Conservation (phyloP, 2,329 filamentous ascomycete species). For the Esteya vermicola region DNA sequence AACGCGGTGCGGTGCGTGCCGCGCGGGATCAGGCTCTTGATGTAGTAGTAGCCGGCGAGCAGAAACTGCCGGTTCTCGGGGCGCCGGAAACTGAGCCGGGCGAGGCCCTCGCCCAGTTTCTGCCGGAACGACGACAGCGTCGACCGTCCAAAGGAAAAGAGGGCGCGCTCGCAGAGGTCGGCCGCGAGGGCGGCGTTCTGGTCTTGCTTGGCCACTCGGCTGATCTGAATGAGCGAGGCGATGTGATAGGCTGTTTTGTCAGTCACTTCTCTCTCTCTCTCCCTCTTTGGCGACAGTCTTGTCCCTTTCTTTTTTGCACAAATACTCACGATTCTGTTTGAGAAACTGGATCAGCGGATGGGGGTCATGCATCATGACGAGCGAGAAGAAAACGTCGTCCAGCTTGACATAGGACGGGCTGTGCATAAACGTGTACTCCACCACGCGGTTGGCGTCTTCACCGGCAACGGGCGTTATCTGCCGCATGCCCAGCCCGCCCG, state of each 20-base stretch:
- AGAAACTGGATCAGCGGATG: constrained; percentile 69
- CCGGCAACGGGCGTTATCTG: not conserved
- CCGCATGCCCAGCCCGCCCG: constrained; percentile 69
- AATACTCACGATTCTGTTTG: constrained; percentile 41
- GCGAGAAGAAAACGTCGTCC: constrained; percentile 62
- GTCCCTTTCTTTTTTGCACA: not conserved
- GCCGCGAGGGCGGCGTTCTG: constrained; percentile 74
- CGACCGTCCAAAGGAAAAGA: constrained; percentile 87
- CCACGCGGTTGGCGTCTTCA: constrained; percentile 26
- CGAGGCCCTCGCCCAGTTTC: constrained; percentile 62
- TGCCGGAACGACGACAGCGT: constrained; percentile 70
- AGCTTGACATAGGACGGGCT: constrained; percentile 58
- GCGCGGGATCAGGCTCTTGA: constrained; percentile 71
- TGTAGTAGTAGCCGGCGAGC: constrained; percentile 79
- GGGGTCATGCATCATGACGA: constrained; percentile 73
- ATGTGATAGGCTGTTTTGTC: constrained; percentile 60
- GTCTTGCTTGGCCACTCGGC: constrained; percentile 78
- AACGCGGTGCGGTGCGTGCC: constrained; percentile 89
- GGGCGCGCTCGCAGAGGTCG: constrained; percentile 76
- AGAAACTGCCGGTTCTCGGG: constrained; percentile 88
- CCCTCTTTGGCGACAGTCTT: too few species aligned
- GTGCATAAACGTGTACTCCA: constrained; percentile 68
- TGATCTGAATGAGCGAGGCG: constrained; percentile 84
- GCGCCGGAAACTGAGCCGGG: constrained; percentile 64
- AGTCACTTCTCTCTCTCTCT: not conserved